Conservation (phyloP, 1,284 basidiomycete species). For the Sporisorium reilianum region DNA sequence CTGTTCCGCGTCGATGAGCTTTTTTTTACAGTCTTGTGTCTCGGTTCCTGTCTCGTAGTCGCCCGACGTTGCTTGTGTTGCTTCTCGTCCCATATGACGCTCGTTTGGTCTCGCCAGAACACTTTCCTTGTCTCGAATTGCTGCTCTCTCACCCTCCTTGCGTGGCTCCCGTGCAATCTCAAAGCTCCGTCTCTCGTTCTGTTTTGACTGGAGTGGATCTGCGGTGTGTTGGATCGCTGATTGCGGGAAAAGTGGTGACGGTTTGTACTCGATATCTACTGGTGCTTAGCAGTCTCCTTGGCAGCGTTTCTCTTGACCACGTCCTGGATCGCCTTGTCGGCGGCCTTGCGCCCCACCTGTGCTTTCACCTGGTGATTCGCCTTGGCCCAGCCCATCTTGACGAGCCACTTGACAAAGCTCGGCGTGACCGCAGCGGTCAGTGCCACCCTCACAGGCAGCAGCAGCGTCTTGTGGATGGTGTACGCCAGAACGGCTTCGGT, state of each 20-base stretch:
- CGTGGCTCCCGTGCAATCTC: not conserved
- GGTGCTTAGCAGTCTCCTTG: conserved; percentile 26
- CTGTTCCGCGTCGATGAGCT: not conserved
- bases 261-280: not conserved
- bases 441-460: conserved; percentile 89
- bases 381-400: conserved; percentile 60
- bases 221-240: not conserved
- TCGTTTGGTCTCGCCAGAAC: not conserved
- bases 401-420: conserved; percentile 75
- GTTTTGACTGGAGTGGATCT: too few relatives aligned
- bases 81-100: not conserved
- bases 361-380: conserved; percentile 50
- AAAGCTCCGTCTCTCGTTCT: not conserved
- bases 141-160: not conserved
- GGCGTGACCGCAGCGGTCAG: conserved; percentile 90
- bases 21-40: too few relatives aligned
- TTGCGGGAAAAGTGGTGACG: conserved; percentile 22
- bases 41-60: not conserved
- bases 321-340: conserved; percentile 35
- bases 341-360: conserved; percentile 27
- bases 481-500: conserved; percentile 94
- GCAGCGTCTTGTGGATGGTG: conserved; percentile 92
- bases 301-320: conserved; percentile 22
- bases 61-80: not conserved
- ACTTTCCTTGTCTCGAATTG: not conserved